Base-by-base conservation (phyloP, 2,329 filamentous ascomycete species). In the Botrytis medusae region DNA sequence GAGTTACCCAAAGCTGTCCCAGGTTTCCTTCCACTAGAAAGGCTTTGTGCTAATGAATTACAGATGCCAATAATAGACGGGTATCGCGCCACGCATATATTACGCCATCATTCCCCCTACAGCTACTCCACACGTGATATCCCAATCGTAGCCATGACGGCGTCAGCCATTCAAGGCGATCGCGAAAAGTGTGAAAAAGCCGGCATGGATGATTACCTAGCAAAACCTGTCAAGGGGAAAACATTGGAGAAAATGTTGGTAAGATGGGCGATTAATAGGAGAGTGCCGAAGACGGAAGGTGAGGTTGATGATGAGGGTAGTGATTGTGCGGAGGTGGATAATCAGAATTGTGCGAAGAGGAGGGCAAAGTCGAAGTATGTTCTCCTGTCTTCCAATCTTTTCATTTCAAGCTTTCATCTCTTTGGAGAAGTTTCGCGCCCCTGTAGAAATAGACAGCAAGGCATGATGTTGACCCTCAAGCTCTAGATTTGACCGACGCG, bases 81-180 rank as follows among this genome's bases (percentile, higher is more conserved):
- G 1, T 95, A 95, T 80, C 88, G 89, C 73, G 92, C 92, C 60
- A 95, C 92, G 0, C 91, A 93, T 77, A 86, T 92, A 16, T 86
- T 95, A 63, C 87, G 92, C 25, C 90, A 92, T 72, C 89, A 92
- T 76, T 79, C 86, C 2, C 90, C 91, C 0, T 94, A 92, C 82
- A 89, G 87, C 59, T 78, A 83, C 2, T 86, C 87, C 70, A 84
- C 89, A 6, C 84, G 86, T 72, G 85, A 90, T 61, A 90, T 93
- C 8, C 92, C 92, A 0, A 93, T 94, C 69, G 90, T 94, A 54
- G 92, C 92, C n/a, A 93, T 94, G 91, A 94, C 92, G 0, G 92
- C 92, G 7, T 92, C 90, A 6, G 92, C 92, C 0, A 93, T 94
- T 59, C 91, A 93, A 79, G 92, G 92, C 7, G 92, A 94, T 78